phyloP scores from a whole-genome alignment of 371 early-diverging fungal species.

The Phascolomyces articulosus region DNA sequence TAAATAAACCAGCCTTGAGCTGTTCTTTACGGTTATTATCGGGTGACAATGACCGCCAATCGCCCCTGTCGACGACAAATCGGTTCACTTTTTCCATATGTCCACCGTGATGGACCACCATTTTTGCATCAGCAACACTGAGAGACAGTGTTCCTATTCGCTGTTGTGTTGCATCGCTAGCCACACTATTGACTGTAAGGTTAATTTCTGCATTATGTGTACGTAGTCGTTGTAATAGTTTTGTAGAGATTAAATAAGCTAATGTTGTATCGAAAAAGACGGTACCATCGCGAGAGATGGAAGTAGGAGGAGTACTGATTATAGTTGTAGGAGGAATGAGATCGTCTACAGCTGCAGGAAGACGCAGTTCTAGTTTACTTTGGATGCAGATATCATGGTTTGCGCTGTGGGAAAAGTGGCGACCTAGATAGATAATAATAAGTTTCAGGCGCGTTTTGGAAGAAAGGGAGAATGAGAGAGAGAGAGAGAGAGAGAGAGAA shows the following conservation, averaged over 20 bases:
- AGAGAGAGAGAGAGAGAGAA: too few relatives aligned
- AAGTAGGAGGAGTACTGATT: slow-evolving; percentile 30
- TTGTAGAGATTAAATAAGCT: slow-evolving; percentile 46
- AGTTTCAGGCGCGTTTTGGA: slow-evolving; percentile 6
- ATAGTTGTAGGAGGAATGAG: slow-evolving; percentile 44
- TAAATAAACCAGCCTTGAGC: slow-evolving; percentile 42
- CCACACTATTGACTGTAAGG: slow-evolving; percentile 21
- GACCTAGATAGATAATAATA: slow-evolving; percentile 24
- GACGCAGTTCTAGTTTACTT: slow-evolving; percentile 42
- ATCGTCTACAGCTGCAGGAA: slow-evolving; percentile 48
- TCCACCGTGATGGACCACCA: slow-evolving; percentile 38
- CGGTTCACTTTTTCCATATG: slow-evolving; percentile 40
- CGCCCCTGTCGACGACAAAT: slow-evolving; percentile 47
- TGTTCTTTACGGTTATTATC: slow-evolving; percentile 25
- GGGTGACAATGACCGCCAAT: slow-evolving; percentile 29
- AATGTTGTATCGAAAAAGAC: slow-evolving; percentile 36
- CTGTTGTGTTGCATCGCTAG: slow-evolving; percentile 11
- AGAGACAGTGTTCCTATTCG: slow-evolving; percentile 21
- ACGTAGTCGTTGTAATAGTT: slow-evolving; percentile 40
- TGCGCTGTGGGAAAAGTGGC: slow-evolving; percentile 34
- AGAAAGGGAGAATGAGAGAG: too few relatives aligned
- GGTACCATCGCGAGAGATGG: slow-evolving; percentile 28
- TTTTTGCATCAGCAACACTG: slow-evolving; percentile 38
- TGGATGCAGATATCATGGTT: slow-evolving; percentile 39
- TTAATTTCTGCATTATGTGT: slow-evolving; percentile 32